Percentiles rank a stretch among this genome's conserved stretches.
Conservation (phyloP, 306 rosid genomes). For the Cajanus cajan region DNA sequence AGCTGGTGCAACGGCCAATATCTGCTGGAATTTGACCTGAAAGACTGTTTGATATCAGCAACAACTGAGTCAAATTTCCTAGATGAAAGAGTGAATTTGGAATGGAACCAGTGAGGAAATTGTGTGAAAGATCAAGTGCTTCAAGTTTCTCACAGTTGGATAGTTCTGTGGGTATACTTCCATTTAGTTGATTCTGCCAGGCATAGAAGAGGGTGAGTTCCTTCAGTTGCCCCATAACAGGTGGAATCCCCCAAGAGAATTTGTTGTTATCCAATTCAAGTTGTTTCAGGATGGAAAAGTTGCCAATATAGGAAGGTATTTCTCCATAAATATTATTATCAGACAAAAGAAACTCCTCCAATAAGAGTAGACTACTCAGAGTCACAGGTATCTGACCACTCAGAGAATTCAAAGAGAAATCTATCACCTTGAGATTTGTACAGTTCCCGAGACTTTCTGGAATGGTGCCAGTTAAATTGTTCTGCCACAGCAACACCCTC, state of each 20-base stretch:
- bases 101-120: slow-evolving; percentile 66
- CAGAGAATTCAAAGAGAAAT: slow-evolving; percentile 80
- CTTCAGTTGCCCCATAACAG: slow-evolving; percentile 65
- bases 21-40: slow-evolving; percentile 76
- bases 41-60: slow-evolving; percentile 78
- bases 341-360: slow-evolving; percentile 83
- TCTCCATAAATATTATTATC: slow-evolving; percentile 67
- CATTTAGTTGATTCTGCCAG: slow-evolving; percentile 84
- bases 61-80: slow-evolving; percentile 70
- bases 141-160: slow-evolving; percentile 79
- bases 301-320: slow-evolving; percentile 73
- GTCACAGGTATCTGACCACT: slow-evolving; percentile 64
- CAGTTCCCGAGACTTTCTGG: slow-evolving; percentile 74
- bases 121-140: slow-evolving; percentile 90
- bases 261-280: slow-evolving; percentile 91
- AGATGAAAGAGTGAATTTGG: slow-evolving; percentile 78
- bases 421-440: slow-evolving; percentile 62
- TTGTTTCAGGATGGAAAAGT: slow-evolving; percentile 69
- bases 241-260: slow-evolving; percentile 76
- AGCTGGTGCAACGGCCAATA: slow-evolving; percentile 71
- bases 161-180: slow-evolving; percentile 75
- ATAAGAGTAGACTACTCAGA: slow-evolving; percentile 49
- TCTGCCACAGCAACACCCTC: slow-evolving; percentile 79
- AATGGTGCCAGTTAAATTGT: slow-evolving; percentile 66
- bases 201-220: slow-evolving; percentile 82